Evolutionary conservation across 108 stramenopile genomes (phyloP).

Genomic region (Nitzschia sp.): DNA sequence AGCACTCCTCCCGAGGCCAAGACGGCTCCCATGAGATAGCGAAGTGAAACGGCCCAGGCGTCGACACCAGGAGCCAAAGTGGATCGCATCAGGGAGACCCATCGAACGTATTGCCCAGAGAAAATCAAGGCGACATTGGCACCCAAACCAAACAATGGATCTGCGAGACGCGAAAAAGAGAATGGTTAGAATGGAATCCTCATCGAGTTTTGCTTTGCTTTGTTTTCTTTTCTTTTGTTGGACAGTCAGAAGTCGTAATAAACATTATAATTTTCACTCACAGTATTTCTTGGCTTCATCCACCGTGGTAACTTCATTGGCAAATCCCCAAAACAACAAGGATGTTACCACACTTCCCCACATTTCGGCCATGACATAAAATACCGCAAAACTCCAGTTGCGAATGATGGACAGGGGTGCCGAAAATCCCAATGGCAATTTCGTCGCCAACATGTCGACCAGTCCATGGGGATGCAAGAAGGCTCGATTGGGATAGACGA

Average conservation of each 20-base stretch:
- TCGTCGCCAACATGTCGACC: conserved; percentile 63
- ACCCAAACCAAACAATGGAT: conserved; percentile 95
- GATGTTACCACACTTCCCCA: conserved; percentile 95
- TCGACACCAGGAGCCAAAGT: conserved; percentile 87
- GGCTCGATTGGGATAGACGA: conserved; percentile 86
- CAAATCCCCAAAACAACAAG: conserved; percentile 97
- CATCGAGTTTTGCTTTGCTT: not conserved
- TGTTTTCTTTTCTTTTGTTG: not conserved
- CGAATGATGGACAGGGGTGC: conserved; percentile 84
- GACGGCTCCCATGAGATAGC: conserved; percentile 95
- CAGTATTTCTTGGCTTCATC: conserved; percentile 97
- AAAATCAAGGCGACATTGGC: conserved; percentile 97
- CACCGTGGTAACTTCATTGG: conserved; percentile 96
- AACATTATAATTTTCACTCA: conserved; percentile 42
- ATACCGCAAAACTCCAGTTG: conserved; percentile 96
- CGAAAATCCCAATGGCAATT: conserved; percentile 74
- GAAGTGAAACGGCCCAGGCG: conserved; percentile 90
- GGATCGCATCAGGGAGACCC: conserved; percentile 84
- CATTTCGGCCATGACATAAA: conserved; percentile 98
- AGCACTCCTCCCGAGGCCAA: conserved; percentile 80
- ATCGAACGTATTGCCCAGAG: conserved; percentile 93
- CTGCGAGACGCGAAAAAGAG: conserved; percentile 34
- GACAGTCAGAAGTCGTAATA: no score
- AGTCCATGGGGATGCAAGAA: conserved; percentile 90
- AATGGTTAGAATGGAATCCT: not conserved